Base-by-base conservation (phyloP, 1,139 yeast species). In the Hansenula sp. region DNA sequence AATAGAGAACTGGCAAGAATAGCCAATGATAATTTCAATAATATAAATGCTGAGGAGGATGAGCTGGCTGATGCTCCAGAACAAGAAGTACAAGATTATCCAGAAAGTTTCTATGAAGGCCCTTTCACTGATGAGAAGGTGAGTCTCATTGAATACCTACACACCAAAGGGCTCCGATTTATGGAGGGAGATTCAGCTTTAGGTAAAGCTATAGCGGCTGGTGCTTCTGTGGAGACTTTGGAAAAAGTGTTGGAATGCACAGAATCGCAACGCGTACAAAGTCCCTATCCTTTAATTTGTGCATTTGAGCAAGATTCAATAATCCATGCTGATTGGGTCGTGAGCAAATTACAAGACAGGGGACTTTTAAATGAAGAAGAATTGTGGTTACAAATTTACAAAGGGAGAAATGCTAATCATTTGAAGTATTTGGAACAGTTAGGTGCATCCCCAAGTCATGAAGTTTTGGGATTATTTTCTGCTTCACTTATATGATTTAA, bases 391-490 rank as follows among this genome's bases (percentile, higher is more conserved):
- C 39, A 41, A 28, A 41, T 51, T 2, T 29, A 42, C 5, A 27
- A 31, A 12, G 33, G n/a, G 17, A 32, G 36, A 26, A 36, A 44
- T 29, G 13, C 20, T 3, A 21, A 29, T 0, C 42, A 37, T 13
- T 28, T 52, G 12, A 33, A 41, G 4, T 45, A 43, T 16, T 16
- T 54, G 9, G 42, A 41, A 11, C 13, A 34, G 9, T 42, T 29
- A 27, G 57, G 57, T 5, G 53, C 48, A 4, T 44, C 34, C 2
- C 56, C 57, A 11, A 43, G 48, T 24, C 44, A 44, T 36, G 47
- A 43, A 11, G 36, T 50, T 3, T 32, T 52, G 36, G 42, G 43
- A 6, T 26, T 42, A 18, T 24, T 45, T 9, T 33, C 42, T 3
- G 19, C 26, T 11, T 29, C 26, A 13, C 17, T n/a, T 14, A 14